Conservation (phyloP, 2,329 filamentous ascomycete species). For the Stemphylium beticola region DNA sequence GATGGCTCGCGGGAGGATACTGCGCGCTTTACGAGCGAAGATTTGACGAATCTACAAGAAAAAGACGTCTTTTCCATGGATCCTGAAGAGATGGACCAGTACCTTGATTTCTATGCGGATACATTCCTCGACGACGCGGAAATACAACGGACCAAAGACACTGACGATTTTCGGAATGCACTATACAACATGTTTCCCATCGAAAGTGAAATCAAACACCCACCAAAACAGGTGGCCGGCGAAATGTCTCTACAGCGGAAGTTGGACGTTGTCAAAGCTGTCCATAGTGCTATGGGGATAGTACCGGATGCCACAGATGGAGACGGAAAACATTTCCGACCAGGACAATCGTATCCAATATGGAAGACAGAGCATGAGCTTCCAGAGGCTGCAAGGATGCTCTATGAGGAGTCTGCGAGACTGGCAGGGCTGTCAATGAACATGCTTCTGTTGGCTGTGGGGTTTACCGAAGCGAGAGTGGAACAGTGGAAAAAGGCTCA, state of each 20-base stretch:
- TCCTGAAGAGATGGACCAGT: conserved; percentile 70
- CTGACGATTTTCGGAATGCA: conserved; percentile 49
- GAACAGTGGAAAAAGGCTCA: conserved; percentile 33
- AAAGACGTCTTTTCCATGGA: conserved; percentile 68
- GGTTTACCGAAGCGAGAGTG: conserved; percentile 53
- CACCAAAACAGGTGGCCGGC: conserved; percentile 18
- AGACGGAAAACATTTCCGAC: conserved; percentile 42
- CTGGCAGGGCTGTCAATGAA: conserved; percentile 58
- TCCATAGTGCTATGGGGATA: conserved; percentile 52
- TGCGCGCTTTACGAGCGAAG: conserved; percentile 46
- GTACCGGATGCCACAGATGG: conserved; percentile 48
- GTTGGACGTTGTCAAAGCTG: conserved; percentile 49
- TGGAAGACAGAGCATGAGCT: conserved; percentile 59
- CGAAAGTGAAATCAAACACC: conserved; percentile 6
- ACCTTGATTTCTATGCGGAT: conserved; percentile 76
- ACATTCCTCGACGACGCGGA: conserved; percentile 63
- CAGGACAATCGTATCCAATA: conserved; percentile 58
- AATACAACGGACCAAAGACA: conserved; percentile 40
- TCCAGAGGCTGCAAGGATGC: conserved; percentile 51
- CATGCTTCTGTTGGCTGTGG: conserved; percentile 59
- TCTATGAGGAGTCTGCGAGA: conserved; percentile 60
- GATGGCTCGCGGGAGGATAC: conserved; percentile 6
- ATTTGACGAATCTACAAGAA: conserved; percentile 63
- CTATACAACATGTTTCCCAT: conserved; percentile 54
- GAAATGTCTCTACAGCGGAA: conserved; percentile 37